These are phyloP conservation scores for Tardiomyces digboiensis DNA, from an alignment of 1,139 yeast species.

Conservation along the genomic window DNA sequence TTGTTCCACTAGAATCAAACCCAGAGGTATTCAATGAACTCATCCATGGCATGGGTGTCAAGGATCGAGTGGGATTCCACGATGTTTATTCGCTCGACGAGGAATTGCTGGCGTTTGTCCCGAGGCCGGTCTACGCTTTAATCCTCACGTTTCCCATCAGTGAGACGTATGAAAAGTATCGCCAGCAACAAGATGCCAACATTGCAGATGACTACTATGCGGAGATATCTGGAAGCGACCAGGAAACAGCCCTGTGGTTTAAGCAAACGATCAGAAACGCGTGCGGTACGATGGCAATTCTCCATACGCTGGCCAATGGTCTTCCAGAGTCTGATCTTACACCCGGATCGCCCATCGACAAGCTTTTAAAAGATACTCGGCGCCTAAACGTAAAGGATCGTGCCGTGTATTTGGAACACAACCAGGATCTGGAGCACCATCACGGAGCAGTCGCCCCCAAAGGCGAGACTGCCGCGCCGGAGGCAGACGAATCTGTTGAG, in stretches of 20 bases:
- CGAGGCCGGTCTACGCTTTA: constrained; percentile 71
- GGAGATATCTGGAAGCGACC: constrained; percentile 19
- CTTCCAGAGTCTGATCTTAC: constrained; percentile 29
- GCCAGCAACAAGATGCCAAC: constrained; percentile 29
- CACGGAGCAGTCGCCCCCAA: constrained; percentile 53
- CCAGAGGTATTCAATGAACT: constrained; percentile 77
- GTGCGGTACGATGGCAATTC: constrained; percentile 84
- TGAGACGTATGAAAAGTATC: constrained; percentile 44
- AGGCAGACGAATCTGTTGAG: constrained; percentile 50
- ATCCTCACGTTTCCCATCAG: constrained; percentile 78
- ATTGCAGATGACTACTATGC: constrained; percentile 17
- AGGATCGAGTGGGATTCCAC: constrained; percentile 50
- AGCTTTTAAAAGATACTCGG: constrained; percentile 20
- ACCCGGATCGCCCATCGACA: constrained; percentile 23
- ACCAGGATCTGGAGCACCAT: constrained; percentile 37
- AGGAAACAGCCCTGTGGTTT: constrained; percentile 45
- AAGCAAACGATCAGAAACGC: constrained; percentile 83
- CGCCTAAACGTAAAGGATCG: constrained; percentile 30
- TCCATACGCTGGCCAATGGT: constrained; percentile 67
- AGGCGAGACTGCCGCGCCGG: constrained; percentile 80
- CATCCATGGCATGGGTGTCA: constrained; percentile 58
- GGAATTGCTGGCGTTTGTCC: constrained; percentile 66
- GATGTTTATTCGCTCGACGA: constrained; percentile 84
- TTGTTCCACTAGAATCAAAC: constrained; percentile 85
- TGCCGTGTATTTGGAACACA: constrained; percentile 37